phyloP scores from a whole-genome alignment of 106 monocot species.

The Gastrodia elata region DNA sequence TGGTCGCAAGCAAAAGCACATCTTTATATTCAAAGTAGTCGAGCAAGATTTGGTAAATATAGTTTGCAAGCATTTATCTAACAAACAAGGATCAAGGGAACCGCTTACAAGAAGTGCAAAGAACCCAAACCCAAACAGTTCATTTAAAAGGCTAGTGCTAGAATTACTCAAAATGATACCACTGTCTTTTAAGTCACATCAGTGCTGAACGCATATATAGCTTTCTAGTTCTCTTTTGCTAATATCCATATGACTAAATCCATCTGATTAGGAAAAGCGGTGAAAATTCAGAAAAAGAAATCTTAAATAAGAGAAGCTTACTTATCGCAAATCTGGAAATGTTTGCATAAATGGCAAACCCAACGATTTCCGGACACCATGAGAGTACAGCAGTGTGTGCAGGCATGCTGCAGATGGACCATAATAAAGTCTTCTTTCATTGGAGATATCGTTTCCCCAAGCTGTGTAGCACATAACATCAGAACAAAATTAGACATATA shows the following conservation, averaged over 20 bases:
- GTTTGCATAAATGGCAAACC: constrained; percentile 84
- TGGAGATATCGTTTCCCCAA: constrained; percentile 89
- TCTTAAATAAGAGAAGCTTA: constrained; percentile 23
- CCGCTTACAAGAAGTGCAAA: too few relatives aligned
- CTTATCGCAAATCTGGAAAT: constrained; percentile 88
- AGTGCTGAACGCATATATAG: neutral
- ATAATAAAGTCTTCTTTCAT: constrained; percentile 99
- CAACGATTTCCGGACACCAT: constrained; percentile 90
- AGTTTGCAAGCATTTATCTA: neutral
- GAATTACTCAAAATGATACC: neutral
- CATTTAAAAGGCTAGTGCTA: neutral
- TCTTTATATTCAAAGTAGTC: neutral
- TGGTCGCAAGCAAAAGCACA: neutral
- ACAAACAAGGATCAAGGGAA: neutral
- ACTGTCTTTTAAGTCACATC: neutral
- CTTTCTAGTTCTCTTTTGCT: neutral
- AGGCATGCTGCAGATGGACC: constrained; percentile 90
- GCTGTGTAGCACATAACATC: constrained; percentile 28
- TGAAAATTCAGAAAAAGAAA: neutral
- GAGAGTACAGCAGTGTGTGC: constrained; percentile 74
- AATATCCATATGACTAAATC: neutral
- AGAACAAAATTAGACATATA: neutral
- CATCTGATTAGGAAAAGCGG: neutral
- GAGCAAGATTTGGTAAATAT: neutral
- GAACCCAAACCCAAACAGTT: neutral